Evolutionary conservation across 2,329 filamentous ascomycete species (phyloP), one percentile per base, ranked within the genome.

Genomic region (Hypoxylon sp.): DNA sequence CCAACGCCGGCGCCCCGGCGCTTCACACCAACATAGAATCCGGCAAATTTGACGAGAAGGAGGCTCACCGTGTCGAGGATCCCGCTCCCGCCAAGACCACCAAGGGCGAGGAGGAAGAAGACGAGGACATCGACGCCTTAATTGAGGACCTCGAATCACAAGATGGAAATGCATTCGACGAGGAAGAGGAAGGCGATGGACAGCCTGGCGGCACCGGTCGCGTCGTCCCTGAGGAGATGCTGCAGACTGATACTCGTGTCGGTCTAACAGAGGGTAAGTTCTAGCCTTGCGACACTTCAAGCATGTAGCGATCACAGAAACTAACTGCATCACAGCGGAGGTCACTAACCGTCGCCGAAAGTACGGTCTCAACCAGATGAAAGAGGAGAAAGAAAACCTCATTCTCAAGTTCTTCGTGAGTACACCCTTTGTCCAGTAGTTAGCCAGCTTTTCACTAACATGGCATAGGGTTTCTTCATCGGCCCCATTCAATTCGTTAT

Each of bases 401-500:
- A 81, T 94, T 67, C 86, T 96, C 76, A 96, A 97, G 85, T 97
- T 97, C 81, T 81, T 89, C 76, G 74, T 76, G 69, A 65, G 75
- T 61, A 3, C 65, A 51, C 17, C 0, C n/a, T 5, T 13, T 13
- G 7, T 36, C 34, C 23, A 46, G 11, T 19, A 5, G 19, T 14
- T 14, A 45, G 89, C 21, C 3, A 10, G 11, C 23, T 2, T 5
- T 25, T 17, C 17, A 3, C n/a, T 53, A 55, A 56, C 28, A 4
- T 49, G 28, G 7, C 1, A 11, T 38, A 76, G 75, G 85, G 87
- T 75, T 96, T 92, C 84, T 97, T 97, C 80, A 84, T 96, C 61
- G 94, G 94, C 72, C 94, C 94, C 23, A 95, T 97, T 73, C 93
- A 97, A 80, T 95, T 95, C 81, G 93, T 97, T 79, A 97, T 97